Conservation (phyloP, 768 basidiomycete genomes). For the Mycena filopes region DNA sequence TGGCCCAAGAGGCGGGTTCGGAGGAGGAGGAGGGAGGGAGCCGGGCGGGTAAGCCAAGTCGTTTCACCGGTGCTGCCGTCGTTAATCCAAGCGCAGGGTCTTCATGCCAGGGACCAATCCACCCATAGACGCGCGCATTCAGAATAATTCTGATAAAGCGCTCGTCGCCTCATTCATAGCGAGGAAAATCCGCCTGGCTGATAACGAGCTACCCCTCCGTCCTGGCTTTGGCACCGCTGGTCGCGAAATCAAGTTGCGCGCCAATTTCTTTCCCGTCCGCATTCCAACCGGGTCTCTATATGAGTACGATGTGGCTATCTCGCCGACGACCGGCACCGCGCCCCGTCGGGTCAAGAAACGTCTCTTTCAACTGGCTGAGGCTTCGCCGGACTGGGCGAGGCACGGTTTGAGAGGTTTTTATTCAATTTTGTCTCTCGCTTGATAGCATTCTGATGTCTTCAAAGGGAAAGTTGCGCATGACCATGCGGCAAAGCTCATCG, state of each 20-base stretch:
- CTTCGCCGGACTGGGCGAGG: slow-evolving; percentile 56
- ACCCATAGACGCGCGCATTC: slow-evolving; percentile 54
- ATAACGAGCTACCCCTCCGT: slow-evolving; percentile 63
- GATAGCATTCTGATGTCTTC: background rate
- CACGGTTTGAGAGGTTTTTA: slow-evolving; percentile 56
- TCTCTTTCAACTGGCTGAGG: slow-evolving; percentile 72
- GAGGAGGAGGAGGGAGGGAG: slow-evolving; percentile 44
- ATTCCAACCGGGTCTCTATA: slow-evolving; percentile 59
- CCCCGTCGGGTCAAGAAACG: slow-evolving; percentile 66
- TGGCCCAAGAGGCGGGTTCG: slow-evolving; percentile 42
- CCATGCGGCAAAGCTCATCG: slow-evolving; percentile 60
- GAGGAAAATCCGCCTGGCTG: slow-evolving; percentile 40
- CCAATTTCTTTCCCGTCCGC: slow-evolving; percentile 76
- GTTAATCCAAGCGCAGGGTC: slow-evolving; percentile 44
- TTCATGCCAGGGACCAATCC: slow-evolving; percentile 51
- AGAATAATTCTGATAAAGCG: slow-evolving; percentile 52
- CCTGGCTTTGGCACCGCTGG: slow-evolving; percentile 68
- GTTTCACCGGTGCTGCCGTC: background rate
- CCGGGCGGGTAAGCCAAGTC: slow-evolving; percentile 53
- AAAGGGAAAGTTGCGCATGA: slow-evolving; percentile 63
- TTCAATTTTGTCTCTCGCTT: background rate
- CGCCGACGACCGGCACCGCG: slow-evolving; percentile 59
- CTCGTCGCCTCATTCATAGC: slow-evolving; percentile 51
- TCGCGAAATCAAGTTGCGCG: slow-evolving; percentile 59
- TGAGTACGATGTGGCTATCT: slow-evolving; percentile 72